These are phyloP conservation scores for Centaurea solstitialis DNA, from an alignment of 129 eudicot species.

Conservation along the genomic window DNA sequence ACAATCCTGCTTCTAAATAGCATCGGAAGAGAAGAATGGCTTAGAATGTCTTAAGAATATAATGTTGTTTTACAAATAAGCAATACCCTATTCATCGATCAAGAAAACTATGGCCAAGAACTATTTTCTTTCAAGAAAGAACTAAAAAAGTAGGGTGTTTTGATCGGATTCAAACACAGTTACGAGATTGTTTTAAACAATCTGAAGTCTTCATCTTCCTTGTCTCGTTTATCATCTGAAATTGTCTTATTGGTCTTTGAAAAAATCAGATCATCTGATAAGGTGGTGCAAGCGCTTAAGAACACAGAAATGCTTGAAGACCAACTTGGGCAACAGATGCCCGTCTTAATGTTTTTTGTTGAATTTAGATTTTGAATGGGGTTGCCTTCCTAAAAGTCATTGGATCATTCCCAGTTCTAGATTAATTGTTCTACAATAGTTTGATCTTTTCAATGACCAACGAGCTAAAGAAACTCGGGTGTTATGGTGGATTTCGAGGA, in stretches of 20 bases:
- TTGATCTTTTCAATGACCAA: conserved; percentile 10
- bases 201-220: conserved; percentile 33
- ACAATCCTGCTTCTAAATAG: no score
- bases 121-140: conserved; percentile 34
- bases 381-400: conserved; percentile 47
- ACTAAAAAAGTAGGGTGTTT: conserved; percentile 43
- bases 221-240: conserved; percentile 20
- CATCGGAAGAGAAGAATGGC: no score
- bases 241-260: conserved; percentile 29
- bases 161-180: conserved; percentile 10
- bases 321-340: conserved; percentile 41
- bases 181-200: conserved; percentile 42
- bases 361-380: conserved; percentile 45
- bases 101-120: conserved; percentile 42
- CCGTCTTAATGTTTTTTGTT: conserved; percentile 45
- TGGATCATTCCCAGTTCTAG: conserved; percentile 42
- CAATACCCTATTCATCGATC: conserved; percentile 51
- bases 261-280: conserved; percentile 13
- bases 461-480: conserved; percentile 43
- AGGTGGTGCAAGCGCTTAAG: conserved; percentile 27
- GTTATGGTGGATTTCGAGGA: conserved; percentile 44
- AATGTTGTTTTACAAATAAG: conserved; percentile 48
- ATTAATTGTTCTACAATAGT: conserved; percentile 34
- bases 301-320: conserved; percentile 36
- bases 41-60: conserved; percentile 40